These are phyloP conservation scores for Ampelomyces quisqualis DNA, from an alignment of 2,329 filamentous ascomycete genomes.

Conservation along the genomic window DNA sequence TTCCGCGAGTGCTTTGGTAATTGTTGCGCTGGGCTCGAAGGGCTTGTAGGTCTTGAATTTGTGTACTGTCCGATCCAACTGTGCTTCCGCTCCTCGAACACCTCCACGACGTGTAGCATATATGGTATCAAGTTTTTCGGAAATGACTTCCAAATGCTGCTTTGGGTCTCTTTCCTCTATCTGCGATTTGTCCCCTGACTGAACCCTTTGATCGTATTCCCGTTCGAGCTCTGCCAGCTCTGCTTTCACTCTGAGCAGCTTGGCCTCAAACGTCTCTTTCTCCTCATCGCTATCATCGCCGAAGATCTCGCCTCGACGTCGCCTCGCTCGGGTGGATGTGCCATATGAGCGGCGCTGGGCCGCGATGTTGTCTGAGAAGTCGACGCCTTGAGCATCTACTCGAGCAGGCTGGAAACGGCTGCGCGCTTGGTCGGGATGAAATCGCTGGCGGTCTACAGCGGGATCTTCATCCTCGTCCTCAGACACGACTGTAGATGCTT, in stretches of 20 bases:
- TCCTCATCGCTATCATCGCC: conserved; percentile 72
- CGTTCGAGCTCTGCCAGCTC: conserved; percentile 69
- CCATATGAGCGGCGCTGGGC: conserved; percentile 78
- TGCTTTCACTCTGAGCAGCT: conserved; percentile 76
- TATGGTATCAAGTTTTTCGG: conserved; percentile 66
- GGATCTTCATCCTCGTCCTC: conserved; percentile 48
- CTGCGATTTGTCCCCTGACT: conserved; percentile 45
- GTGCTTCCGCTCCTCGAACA: conserved; percentile 38
- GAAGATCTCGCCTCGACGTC: conserved; percentile 62
- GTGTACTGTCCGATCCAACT: conserved; percentile 37
- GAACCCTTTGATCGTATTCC: conserved; percentile 57
- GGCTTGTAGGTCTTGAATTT: conserved; percentile 38
- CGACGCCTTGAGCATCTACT: conserved; percentile 74
- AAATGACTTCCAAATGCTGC: conserved; percentile 64
- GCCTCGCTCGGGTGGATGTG: conserved; percentile 66
- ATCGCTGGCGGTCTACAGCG: conserved; percentile 69
- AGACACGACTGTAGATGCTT: conserved; percentile 47
- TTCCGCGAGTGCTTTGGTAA: conserved; percentile 32
- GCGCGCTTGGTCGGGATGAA: conserved; percentile 78
- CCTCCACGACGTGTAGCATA: conserved; percentile 51
- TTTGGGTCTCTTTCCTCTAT: conserved; percentile 49
- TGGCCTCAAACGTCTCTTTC: conserved; percentile 69
- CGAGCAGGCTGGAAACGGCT: conserved; percentile 73
- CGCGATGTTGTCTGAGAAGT: conserved; percentile 87
- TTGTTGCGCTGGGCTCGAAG: conserved; percentile 28